Percentiles rank a stretch among this genome's conserved stretches.
These are phyloP conservation scores for Phytophthora rubi DNA, from an alignment of 352 stramenopile species.

Conservation along the genomic window DNA sequence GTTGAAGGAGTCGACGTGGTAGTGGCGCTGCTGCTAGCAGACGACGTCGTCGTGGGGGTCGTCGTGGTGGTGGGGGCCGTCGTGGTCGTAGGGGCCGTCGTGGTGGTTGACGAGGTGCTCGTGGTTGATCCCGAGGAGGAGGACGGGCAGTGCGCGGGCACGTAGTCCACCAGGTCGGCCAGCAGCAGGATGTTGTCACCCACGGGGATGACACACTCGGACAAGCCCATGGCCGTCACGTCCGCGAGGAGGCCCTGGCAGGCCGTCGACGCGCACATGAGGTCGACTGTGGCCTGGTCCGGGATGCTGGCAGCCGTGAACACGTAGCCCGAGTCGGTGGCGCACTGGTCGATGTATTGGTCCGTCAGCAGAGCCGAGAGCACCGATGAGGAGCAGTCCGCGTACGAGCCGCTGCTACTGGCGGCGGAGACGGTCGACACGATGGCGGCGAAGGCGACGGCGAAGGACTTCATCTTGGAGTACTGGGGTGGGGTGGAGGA, in stretches of 20 bases:
- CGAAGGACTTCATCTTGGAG: slow-evolving; percentile 40
- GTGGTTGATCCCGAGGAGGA: slow-evolving; percentile 29
- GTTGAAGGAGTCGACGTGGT: slow-evolving; percentile 5
- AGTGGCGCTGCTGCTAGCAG: background rate
- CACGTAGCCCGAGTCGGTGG: slow-evolving; percentile 35
- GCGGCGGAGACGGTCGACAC: slow-evolving; percentile 26
- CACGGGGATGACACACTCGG: slow-evolving; percentile 39
- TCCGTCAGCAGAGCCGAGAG: slow-evolving; percentile 32
- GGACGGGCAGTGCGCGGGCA: slow-evolving; percentile 24
- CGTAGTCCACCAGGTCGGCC: slow-evolving; percentile 37
- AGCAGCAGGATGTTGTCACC: slow-evolving; percentile 35
- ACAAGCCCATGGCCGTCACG: slow-evolving; percentile 22
- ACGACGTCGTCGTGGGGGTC: slow-evolving; percentile 6
- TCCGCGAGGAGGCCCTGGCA: slow-evolving; percentile 31
- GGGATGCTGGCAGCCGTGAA: slow-evolving; percentile 37
- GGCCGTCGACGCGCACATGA: slow-evolving; percentile 31
- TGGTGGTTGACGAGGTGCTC: slow-evolving; percentile 30
- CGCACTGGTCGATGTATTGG: slow-evolving; percentile 34
- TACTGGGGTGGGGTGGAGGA: slow-evolving; percentile 12
- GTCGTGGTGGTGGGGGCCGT: slow-evolving; percentile 13
- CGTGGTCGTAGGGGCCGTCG: slow-evolving; percentile 12
- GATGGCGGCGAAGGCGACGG: slow-evolving; percentile 19
- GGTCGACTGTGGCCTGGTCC: slow-evolving; percentile 16
- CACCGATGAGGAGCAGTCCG: slow-evolving; percentile 30
- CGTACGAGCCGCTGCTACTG: slow-evolving; percentile 23